A percentile compares a stretch with the other conserved stretches of the same genome.
These are phyloP conservation scores for Epichloe gansuensis DNA, from an alignment of 2,329 filamentous ascomycete genomes.

Conservation along the genomic window DNA sequence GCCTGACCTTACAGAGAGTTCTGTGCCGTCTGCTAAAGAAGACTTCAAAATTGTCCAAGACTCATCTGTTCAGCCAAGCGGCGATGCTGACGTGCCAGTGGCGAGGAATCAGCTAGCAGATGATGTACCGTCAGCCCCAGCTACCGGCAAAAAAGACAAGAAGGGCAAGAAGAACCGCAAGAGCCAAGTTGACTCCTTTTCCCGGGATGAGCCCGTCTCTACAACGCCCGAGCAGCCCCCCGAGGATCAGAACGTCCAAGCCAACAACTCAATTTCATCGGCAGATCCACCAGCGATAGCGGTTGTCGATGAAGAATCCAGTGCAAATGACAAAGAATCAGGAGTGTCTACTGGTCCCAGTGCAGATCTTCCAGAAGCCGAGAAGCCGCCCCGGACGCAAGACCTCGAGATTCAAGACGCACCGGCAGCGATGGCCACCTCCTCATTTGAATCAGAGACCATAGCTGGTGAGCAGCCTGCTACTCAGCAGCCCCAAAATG, in stretches of 20 bases:
- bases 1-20: constrained; percentile 1
- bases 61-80: constrained; percentile 1
- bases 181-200: constrained; percentile 5
- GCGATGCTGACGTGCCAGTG: background rate
- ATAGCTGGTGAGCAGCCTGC: background rate
- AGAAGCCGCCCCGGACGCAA: background rate
- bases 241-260: background rate
- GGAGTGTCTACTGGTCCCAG: background rate
- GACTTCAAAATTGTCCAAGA: background rate
- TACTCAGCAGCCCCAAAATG: background rate
- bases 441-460: background rate
- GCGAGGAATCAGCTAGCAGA: constrained; percentile 4
- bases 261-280: background rate
- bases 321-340: background rate
- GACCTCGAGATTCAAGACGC: background rate
- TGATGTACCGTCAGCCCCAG: constrained; percentile 5
- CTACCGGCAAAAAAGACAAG: constrained; percentile 11
- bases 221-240: background rate
- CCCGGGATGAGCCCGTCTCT: background rate
- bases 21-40: background rate
- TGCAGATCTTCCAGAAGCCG: background rate
- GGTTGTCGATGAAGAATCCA: background rate
- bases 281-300: background rate
- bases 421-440: background rate
- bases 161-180: constrained; percentile 9